phyloP scores from a whole-genome alignment of 257 asterid species.

The Craterostigma plantagineum region DNA sequence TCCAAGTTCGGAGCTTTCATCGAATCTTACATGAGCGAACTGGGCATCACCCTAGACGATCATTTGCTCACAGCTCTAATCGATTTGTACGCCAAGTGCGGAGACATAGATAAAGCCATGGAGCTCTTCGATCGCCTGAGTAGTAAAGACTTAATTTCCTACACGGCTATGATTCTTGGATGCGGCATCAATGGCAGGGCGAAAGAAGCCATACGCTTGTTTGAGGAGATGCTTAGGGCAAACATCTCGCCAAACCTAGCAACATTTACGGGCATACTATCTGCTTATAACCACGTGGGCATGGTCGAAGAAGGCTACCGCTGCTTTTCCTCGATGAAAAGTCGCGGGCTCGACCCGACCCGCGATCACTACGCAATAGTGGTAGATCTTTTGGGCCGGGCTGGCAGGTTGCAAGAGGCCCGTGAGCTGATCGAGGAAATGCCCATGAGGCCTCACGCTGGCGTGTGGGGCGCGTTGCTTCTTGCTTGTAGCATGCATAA shows the following conservation, averaged over 20 bases:
- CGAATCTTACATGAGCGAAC: slow-evolving; percentile 32
- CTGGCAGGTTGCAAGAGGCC: slow-evolving; percentile 57
- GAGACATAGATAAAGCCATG: slow-evolving; percentile 55
- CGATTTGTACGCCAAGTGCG: slow-evolving; percentile 66
- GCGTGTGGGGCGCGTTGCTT: slow-evolving; percentile 92
- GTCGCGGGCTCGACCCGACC: slow-evolving; percentile 47
- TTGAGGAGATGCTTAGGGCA: slow-evolving; percentile 46
- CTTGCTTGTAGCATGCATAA: slow-evolving; percentile 75
- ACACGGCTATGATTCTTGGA: slow-evolving; percentile 78
- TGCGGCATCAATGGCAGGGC: slow-evolving; percentile 74
- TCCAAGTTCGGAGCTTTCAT: slow-evolving; percentile 30
- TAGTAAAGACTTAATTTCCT: slow-evolving; percentile 52
- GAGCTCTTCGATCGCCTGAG: slow-evolving; percentile 30
- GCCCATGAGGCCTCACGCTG: slow-evolving; percentile 58
- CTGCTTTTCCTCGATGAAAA: slow-evolving; percentile 43
- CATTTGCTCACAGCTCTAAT: slow-evolving; percentile 61
- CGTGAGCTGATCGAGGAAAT: slow-evolving; percentile 50
- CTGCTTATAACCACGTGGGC: slow-evolving; percentile 58
- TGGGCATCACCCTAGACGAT: slow-evolving; percentile 63
- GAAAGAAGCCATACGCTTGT: slow-evolving; percentile 37
- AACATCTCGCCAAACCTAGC: slow-evolving; percentile 40
- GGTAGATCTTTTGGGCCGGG: slow-evolving; percentile 74
- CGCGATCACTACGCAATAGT: slow-evolving; percentile 67
- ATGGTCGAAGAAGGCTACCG: slow-evolving; percentile 64
- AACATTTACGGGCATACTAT: slow-evolving; percentile 49